phyloP scores from a whole-genome alignment of 169 alveolate species.

The Babesia gibsoni region DNA sequence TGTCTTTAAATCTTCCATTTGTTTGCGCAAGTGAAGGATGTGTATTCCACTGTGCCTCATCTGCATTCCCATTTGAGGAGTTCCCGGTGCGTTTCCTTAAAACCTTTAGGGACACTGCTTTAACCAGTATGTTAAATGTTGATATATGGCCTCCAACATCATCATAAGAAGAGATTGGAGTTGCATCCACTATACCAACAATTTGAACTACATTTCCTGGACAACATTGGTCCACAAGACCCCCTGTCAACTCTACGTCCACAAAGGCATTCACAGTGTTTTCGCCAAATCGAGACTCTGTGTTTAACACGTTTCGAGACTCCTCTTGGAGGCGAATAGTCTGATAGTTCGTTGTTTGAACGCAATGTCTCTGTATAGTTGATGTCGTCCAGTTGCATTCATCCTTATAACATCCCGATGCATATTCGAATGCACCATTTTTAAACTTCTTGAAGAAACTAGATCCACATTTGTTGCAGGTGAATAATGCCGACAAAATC shows the following conservation, averaged over 20 bases:
- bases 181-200: conserved; percentile 35
- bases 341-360: conserved; percentile 25
- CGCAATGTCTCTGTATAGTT: conserved; percentile 23
- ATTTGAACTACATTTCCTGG: conserved; percentile 39
- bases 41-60: not conserved
- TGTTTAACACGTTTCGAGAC: not conserved
- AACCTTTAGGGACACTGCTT: conserved; percentile 26
- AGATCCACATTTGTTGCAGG: conserved; percentile 28
- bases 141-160: conserved; percentile 1
- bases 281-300: not conserved
- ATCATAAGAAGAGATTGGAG: not conserved
- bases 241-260: conserved; percentile 49
- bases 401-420: conserved; percentile 6
- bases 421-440: conserved; percentile 21
- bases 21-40: too few species aligned
- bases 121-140: conserved; percentile 11
- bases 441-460: conserved; percentile 34
- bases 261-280: conserved; percentile 5
- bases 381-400: conserved; percentile 9
- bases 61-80: not conserved
- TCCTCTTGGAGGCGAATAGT: conserved; percentile 2
- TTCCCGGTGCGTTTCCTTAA: not conserved
- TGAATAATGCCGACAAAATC: conserved; percentile 29
- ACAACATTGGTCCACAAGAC: conserved; percentile 20
- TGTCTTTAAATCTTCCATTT: not conserved